These are phyloP conservation scores for Oidiodendron maius DNA, from an alignment of 495 filamentous ascomycete genomes.

Conservation along the genomic window DNA sequence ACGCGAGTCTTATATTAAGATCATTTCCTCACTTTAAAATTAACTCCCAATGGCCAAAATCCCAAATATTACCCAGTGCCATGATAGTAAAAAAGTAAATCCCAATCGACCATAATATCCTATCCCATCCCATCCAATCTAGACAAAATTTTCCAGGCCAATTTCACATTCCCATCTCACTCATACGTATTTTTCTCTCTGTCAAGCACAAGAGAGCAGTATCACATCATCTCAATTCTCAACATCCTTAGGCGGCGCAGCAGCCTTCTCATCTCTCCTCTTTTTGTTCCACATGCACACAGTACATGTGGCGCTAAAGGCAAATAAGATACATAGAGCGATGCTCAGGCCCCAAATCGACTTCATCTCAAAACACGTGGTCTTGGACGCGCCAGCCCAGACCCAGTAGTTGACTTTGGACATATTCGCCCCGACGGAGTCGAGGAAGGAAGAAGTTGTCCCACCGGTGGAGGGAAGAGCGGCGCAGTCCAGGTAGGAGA, in stretches of 20 bases:
- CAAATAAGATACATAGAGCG: slow-evolving; percentile 72
- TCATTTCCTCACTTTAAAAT: not conserved
- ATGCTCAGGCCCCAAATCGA: slow-evolving; percentile 85
- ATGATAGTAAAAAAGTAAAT: slow-evolving; percentile 1
- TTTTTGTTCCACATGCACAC: slow-evolving; percentile 20
- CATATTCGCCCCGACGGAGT: slow-evolving; percentile 30
- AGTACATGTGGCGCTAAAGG: slow-evolving; percentile 42
- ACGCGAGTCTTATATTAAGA: slow-evolving; percentile 1
- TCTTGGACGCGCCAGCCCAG: slow-evolving; percentile 60
- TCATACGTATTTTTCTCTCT: not conserved
- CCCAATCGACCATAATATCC: not conserved
- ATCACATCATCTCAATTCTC: slow-evolving; percentile 25
- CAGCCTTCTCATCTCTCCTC: not conserved
- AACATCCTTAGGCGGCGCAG: slow-evolving; percentile 26
- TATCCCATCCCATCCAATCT: slow-evolving; percentile 10
- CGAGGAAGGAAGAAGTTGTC: slow-evolving; percentile 27
- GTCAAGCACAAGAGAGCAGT: not conserved
- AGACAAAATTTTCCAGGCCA: not conserved
- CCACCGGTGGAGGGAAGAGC: slow-evolving; percentile 25
- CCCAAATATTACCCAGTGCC: slow-evolving; percentile 4
- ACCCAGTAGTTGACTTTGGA: slow-evolving; percentile 46
- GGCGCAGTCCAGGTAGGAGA: slow-evolving; percentile 71
- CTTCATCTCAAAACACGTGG: slow-evolving; percentile 81
- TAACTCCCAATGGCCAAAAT: not conserved
- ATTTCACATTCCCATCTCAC: not conserved